phyloP scores from a whole-genome alignment of 345 rosid species.

The Xanthoceras sorbifolium region DNA sequence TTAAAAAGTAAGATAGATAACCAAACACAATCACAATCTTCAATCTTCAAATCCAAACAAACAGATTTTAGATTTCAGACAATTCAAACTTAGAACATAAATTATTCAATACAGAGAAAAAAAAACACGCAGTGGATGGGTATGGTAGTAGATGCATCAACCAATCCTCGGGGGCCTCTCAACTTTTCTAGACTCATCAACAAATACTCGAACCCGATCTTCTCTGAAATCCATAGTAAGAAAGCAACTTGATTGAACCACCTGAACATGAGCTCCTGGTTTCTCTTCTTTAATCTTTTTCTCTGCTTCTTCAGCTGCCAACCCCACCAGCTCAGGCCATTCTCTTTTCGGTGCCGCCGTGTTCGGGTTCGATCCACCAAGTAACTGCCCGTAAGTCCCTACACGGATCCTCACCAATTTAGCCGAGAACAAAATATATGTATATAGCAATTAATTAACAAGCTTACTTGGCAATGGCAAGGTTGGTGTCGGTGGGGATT shows the following conservation, averaged over 20 bases:
- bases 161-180: slow-evolving; percentile 40
- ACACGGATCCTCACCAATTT: background rate
- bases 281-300: slow-evolving; percentile 50
- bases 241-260: slow-evolving; percentile 35
- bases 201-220: slow-evolving; percentile 39
- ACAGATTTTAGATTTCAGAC: too few species aligned
- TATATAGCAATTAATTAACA: background rate
- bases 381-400: slow-evolving; percentile 31
- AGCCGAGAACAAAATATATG: background rate
- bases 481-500: slow-evolving; percentile 20
- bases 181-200: slow-evolving; percentile 43
- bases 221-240: slow-evolving; percentile 42
- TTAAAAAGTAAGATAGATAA: too few species aligned
- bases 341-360: slow-evolving; percentile 21
- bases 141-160: slow-evolving; percentile 7
- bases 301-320: slow-evolving; percentile 47
- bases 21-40: too few species aligned
- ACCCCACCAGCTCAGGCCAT: slow-evolving; percentile 64
- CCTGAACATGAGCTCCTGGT: slow-evolving; percentile 37
- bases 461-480: slow-evolving; percentile 37
- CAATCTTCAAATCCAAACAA: too few species aligned
- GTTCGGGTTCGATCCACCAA: slow-evolving; percentile 33
- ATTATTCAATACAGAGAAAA: background rate
- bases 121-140: too few species aligned
- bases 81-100: background rate